Percentiles rank a stretch among this genome's conserved stretches.
These are phyloP conservation scores for Pseudomonodictys pantanalensis DNA, from an alignment of 495 filamentous ascomycete species.

Conservation along the genomic window DNA sequence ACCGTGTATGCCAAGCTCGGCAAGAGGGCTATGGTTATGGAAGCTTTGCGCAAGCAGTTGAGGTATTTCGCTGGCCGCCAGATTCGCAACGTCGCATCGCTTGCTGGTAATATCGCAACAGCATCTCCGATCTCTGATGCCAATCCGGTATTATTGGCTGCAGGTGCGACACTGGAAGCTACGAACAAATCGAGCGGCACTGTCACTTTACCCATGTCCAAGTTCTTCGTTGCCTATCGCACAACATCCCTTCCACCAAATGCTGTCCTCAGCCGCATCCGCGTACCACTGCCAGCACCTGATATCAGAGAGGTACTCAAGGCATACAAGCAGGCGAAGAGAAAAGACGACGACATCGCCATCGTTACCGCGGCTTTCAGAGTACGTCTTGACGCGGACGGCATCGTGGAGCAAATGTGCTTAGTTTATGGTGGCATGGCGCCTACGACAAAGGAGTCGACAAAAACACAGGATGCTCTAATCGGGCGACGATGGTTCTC, in stretches of 20 bases:
- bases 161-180: slow-evolving; percentile 37
- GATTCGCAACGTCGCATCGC: slow-evolving; percentile 45
- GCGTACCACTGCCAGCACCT: slow-evolving; percentile 21
- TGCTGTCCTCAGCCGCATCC: slow-evolving; percentile 36
- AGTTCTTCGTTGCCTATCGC: slow-evolving; percentile 43
- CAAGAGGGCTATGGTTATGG: slow-evolving; percentile 37
- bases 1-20: slow-evolving; percentile 41
- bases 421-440: slow-evolving; percentile 34
- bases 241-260: slow-evolving; percentile 42
- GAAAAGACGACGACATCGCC: slow-evolving; percentile 35
- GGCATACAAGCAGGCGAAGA: slow-evolving; percentile 34
- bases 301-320: slow-evolving; percentile 19
- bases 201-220: slow-evolving; percentile 35
- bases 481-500: slow-evolving; percentile 24
- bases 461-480: slow-evolving; percentile 11
- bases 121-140: slow-evolving; percentile 46
- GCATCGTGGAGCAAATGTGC: slow-evolving; percentile 20
- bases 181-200: slow-evolving; percentile 32
- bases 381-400: slow-evolving; percentile 13
- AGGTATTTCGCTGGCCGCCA: slow-evolving; percentile 46
- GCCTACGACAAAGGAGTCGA: slow-evolving; percentile 19
- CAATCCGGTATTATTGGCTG: slow-evolving; percentile 43
- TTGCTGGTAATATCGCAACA: slow-evolving; percentile 44
- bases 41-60: slow-evolving; percentile 43
- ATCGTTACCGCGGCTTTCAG: slow-evolving; percentile 30